Evolutionary conservation across 2,329 filamentous ascomycete genomes (phyloP).

Genomic region (Alternaria rosae): DNA sequence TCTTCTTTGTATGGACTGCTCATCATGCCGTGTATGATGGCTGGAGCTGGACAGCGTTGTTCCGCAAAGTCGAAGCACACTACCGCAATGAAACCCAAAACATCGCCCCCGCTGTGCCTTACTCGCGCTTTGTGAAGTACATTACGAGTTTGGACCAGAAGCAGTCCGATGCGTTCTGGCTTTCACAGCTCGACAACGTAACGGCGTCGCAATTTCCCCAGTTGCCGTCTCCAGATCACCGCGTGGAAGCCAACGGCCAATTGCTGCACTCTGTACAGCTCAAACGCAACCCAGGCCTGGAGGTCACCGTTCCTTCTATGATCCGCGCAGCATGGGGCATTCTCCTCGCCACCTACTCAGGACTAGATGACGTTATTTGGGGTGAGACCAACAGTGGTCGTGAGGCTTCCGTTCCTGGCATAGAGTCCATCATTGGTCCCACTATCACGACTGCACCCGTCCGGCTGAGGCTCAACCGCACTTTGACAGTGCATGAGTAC

Average conservation of each 20-base stretch:
- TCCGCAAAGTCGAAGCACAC: constrained; percentile 36
- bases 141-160: constrained; percentile 34
- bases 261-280: constrained; percentile 29
- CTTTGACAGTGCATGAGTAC: constrained; percentile 33
- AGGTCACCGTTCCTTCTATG: constrained; percentile 47
- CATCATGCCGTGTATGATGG: constrained; percentile 51
- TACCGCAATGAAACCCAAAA: constrained; percentile 21
- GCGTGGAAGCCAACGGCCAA: constrained; percentile 40
- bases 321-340: constrained; percentile 58
- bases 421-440: constrained; percentile 52
- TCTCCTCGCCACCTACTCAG: constrained; percentile 56
- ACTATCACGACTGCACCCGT: constrained; percentile 53
- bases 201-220: constrained; percentile 42
- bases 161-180: constrained; percentile 40
- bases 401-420: constrained; percentile 44
- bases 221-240: constrained; percentile 41
- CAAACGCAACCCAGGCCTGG: constrained; percentile 27
- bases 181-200: constrained; percentile 35
- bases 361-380: constrained; percentile 57
- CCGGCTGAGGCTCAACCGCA: constrained; percentile 50
- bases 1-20: constrained; percentile 46
- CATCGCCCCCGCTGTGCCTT: constrained; percentile 31
- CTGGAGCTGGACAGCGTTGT: constrained; percentile 39
- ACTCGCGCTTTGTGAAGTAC: constrained; percentile 44
- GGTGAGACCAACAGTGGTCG: constrained; percentile 52